Evolutionary conservation across 2,329 filamentous ascomycete species (phyloP).

Genomic region (Fusarium udum): DNA sequence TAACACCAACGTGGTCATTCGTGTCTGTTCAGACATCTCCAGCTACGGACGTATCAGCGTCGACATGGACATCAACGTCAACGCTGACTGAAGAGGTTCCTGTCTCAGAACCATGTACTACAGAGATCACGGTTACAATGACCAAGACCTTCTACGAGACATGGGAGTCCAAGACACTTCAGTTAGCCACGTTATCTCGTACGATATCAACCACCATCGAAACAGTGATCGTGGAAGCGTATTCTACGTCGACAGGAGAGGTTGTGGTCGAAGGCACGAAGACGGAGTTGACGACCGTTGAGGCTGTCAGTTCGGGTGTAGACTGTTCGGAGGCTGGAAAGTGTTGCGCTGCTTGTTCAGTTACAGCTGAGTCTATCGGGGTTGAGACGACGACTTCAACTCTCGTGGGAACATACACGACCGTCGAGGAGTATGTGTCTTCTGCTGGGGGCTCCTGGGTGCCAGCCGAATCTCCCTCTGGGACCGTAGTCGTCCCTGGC

Average conservation of each 20-base stretch:
- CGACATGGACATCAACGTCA: not conserved
- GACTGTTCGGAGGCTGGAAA: constrained; percentile 25
- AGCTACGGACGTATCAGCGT: not conserved
- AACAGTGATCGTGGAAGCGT: constrained; percentile 39
- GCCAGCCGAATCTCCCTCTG: constrained; percentile 4
- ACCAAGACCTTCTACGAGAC: constrained; percentile 41
- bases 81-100: not conserved
- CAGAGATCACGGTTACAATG: constrained; percentile 41
- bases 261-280: constrained; percentile 26
- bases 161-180: constrained; percentile 32
- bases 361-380: not conserved
- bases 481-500: not conserved
- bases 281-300: constrained; percentile 35
- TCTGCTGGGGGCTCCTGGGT: constrained; percentile 23
- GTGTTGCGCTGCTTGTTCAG: constrained; percentile 34
- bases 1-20: constrained; percentile 6
- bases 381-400: constrained; percentile 2
- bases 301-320: constrained; percentile 28
- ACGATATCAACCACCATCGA: constrained; percentile 36
- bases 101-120: constrained; percentile 34
- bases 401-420: constrained; percentile 10
- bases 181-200: constrained; percentile 28
- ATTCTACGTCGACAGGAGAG: constrained; percentile 42
- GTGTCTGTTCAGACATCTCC: not conserved
- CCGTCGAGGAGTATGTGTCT: constrained; percentile 21